Conservation (phyloP, 2,329 filamentous ascomycete genomes). For the Botrytis fabae region DNA sequence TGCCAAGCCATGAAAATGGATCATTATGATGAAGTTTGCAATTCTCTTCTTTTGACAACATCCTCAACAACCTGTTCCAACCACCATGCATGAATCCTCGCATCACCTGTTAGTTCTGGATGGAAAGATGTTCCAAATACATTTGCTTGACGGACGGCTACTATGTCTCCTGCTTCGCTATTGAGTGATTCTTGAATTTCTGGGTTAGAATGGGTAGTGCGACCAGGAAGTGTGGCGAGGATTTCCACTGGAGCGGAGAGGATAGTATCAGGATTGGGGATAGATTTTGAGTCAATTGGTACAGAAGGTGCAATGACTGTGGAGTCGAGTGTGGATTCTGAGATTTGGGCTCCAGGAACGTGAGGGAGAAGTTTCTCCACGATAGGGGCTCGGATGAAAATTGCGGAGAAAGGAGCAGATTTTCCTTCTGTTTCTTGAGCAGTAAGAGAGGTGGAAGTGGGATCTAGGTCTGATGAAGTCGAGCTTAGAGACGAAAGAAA, state of each 20-base stretch:
- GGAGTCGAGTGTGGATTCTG: conserved; percentile 47
- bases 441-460: not conserved
- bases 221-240: conserved; percentile 52
- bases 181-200: conserved; percentile 41
- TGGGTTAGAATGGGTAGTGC: conserved; percentile 33
- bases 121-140: conserved; percentile 95
- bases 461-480: conserved; percentile 33
- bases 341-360: conserved; percentile 38
- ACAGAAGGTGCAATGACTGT: conserved; percentile 39
- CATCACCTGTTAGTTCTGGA: conserved; percentile 85
- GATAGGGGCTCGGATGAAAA: conserved; percentile 93
- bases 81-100: conserved; percentile 94
- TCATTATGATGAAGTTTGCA: not conserved
- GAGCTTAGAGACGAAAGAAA: conserved; percentile 53
- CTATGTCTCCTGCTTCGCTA: conserved; percentile 66
- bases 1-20: not conserved
- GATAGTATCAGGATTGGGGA: conserved; percentile 28
- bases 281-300: conserved; percentile 27
- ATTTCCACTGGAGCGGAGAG: conserved; percentile 47
- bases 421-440: conserved; percentile 19
- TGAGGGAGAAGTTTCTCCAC: conserved; percentile 75
- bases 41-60: conserved; percentile 29
- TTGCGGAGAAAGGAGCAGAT: conserved; percentile 65
- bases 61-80: conserved; percentile 63
- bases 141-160: conserved; percentile 87